A percentile compares a stretch with the other conserved stretches of the same genome.
These are phyloP conservation scores for Juglanconis sp. DNA, from an alignment of 2,329 filamentous ascomycete genomes.

Conservation along the genomic window DNA sequence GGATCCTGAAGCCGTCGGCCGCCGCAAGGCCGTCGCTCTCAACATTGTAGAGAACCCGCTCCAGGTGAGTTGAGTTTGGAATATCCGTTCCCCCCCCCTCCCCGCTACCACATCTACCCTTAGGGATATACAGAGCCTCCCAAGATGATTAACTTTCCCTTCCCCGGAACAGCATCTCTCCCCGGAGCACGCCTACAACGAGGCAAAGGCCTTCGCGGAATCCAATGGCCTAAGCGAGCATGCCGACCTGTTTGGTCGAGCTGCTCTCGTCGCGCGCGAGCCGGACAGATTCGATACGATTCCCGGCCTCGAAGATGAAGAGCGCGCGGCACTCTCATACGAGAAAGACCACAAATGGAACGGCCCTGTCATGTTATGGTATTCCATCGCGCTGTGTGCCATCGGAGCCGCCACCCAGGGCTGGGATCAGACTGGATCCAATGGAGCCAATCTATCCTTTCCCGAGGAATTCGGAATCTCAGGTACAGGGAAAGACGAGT, in stretches of 20 bases:
- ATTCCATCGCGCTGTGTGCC: conserved; percentile 58
- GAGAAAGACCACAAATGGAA: conserved; percentile 68
- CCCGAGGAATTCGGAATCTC: conserved; percentile 51
- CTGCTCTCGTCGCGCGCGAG: conserved; percentile 71
- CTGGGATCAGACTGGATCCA: conserved; percentile 35
- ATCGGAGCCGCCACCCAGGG: conserved; percentile 54
- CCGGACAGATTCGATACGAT: conserved; percentile 61
- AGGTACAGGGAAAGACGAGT: conserved; percentile 28
- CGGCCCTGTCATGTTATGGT: conserved; percentile 58
- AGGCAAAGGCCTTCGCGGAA: conserved; percentile 61
- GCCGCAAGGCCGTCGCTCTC: conserved; percentile 25
- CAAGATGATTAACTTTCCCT: neutral
- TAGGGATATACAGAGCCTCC: too few relatives aligned
- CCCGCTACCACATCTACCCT: conserved; percentile 1
- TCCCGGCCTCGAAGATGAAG: conserved; percentile 37
- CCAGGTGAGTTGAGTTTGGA: conserved; percentile 29
- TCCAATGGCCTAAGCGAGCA: conserved; percentile 58
- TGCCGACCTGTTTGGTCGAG: conserved; percentile 58
- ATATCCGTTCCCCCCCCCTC: conserved; percentile 31
- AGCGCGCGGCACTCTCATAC: conserved; percentile 56
- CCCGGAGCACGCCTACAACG: conserved; percentile 43
- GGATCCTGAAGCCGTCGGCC: conserved; percentile 12
- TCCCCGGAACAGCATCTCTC: conserved; percentile 21
- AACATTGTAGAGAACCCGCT: conserved; percentile 34
- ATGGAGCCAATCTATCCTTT: conserved; percentile 58